Evolutionary conservation across 768 basidiomycete genomes (phyloP), one percentile per base, ranked within the genome.

Genomic region (Dioszegia hungarica): DNA sequence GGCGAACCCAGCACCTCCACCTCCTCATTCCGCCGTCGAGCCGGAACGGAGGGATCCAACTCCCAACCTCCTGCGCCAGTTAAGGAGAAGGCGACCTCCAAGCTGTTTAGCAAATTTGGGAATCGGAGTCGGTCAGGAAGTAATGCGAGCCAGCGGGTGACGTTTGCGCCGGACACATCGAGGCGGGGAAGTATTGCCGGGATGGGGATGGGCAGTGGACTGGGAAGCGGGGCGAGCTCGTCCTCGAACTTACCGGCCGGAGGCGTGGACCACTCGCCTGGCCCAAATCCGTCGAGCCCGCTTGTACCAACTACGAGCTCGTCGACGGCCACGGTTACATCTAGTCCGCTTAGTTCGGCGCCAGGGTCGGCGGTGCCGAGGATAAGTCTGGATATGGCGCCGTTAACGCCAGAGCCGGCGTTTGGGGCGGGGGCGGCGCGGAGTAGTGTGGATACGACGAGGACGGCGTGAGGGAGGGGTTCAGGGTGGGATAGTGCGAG

Each of bases 21-120:
- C 45, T 51, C 49, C 36, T 51, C 49, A 22, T 51, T 51, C 49
- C 49, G 49, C 25, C 49, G 49, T 38, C 34, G 49, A 14, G 49
- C 49, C 17, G 49, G 49, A n/a, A 51, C 49, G 17, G 49, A 34
- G 20, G 49, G 49, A 24, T 51, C 49, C 31, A 51, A 3, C 19
- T 12, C 49, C 20, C 29, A 37, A 19, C 24, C 36, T 9, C 14
- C 19, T 2, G 3, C 28, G 15, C 17, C 27, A 10, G 20, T 38
- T 2, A 51, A 51, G n/a, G 49, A 51, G 9, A 51, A 51, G 22
- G 49, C 49, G 1, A 51, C 49, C 19, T 51, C 49, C 2, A 51
- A 38, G 24, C 36, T 51, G 14, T 38, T 51, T 24, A 51, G 49
- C 36, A 51, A 51, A 20, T 51, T 51, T n/a, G 47, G 49, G 34